A percentile compares a stretch with the other conserved stretches of the same genome.
Conservation (phyloP, 2,329 filamentous ascomycete species). For the Sclerotinia sclerotiorum region DNA sequence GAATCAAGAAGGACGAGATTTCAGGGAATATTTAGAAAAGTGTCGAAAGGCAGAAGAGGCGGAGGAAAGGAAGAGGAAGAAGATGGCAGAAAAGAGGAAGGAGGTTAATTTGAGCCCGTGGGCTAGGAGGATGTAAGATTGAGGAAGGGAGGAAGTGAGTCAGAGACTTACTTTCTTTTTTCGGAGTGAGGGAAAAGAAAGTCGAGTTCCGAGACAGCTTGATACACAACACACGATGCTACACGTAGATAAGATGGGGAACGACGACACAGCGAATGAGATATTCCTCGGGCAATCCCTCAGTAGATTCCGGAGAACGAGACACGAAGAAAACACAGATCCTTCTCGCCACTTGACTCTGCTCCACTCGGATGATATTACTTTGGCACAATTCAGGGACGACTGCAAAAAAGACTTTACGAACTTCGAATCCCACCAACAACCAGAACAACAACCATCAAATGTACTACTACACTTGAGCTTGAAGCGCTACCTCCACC, state of each 20-base stretch:
- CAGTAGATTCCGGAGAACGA: background rate
- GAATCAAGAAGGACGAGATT: slow-evolving; percentile 12
- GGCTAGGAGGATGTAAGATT: slow-evolving; percentile 22
- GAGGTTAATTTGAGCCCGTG: slow-evolving; percentile 43
- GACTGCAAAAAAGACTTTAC: background rate
- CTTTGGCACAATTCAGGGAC: background rate
- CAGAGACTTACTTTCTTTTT: background rate
- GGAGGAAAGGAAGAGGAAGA: slow-evolving; percentile 34
- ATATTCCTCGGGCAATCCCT: background rate
- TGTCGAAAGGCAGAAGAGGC: slow-evolving; percentile 17
- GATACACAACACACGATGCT: background rate
- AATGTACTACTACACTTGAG: background rate
- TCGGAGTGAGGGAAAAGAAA: background rate
- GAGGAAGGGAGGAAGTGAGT: background rate
- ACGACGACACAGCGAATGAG: background rate
- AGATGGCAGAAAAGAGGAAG: slow-evolving; percentile 45
- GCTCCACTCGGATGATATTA: background rate
- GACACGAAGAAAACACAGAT: background rate
- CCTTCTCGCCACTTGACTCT: background rate
- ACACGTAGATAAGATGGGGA: background rate
- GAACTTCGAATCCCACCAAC: background rate
- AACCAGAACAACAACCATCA: background rate
- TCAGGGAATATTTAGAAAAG: slow-evolving; percentile 22
- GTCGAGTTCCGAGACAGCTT: background rate
- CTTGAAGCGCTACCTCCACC: background rate